Conservation (phyloP, 495 filamentous ascomycete genomes). For the Aspergillus cristatus region DNA sequence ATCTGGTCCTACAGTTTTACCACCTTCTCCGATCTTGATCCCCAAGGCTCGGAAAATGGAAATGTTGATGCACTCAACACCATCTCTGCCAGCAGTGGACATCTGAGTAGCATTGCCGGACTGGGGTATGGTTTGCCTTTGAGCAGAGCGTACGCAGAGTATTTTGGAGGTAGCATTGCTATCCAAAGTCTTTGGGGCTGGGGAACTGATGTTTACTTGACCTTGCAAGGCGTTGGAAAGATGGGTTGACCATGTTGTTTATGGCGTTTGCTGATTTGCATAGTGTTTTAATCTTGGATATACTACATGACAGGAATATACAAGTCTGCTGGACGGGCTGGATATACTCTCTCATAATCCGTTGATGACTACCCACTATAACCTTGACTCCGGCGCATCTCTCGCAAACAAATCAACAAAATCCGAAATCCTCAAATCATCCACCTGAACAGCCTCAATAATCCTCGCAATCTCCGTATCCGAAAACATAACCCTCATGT, state of each 20-base stretch:
- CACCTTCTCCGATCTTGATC: slow-evolving; percentile 68
- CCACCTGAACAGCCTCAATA: slow-evolving; percentile 48
- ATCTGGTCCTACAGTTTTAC: slow-evolving; percentile 97
- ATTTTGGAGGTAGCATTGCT: slow-evolving; percentile 92
- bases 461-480: slow-evolving; percentile 55
- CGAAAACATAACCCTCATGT: slow-evolving; percentile 58
- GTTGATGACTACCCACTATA: slow-evolving; percentile 11
- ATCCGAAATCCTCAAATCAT: slow-evolving; percentile 52
- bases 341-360: background rate
- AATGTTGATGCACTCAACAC: slow-evolving; percentile 59
- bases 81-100: slow-evolving; percentile 54
- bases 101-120: slow-evolving; percentile 73
- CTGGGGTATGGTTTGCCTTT: slow-evolving; percentile 89
- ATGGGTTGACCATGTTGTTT: slow-evolving; percentile 26
- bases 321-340: too few relatives aligned
- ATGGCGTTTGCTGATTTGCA: too few relatives aligned
- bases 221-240: slow-evolving; percentile 74
- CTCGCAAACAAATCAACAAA: slow-evolving; percentile 67
- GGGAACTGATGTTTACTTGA: slow-evolving; percentile 79
- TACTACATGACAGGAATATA: too few relatives aligned
- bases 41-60: slow-evolving; percentile 27
- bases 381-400: slow-evolving; percentile 1
- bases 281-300: too few relatives aligned
- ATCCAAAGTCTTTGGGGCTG: slow-evolving; percentile 94
- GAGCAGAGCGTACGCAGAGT: slow-evolving; percentile 91